phyloP scores from a whole-genome alignment of 2,329 filamentous ascomycete species.

The Coniochaeta sp. region DNA sequence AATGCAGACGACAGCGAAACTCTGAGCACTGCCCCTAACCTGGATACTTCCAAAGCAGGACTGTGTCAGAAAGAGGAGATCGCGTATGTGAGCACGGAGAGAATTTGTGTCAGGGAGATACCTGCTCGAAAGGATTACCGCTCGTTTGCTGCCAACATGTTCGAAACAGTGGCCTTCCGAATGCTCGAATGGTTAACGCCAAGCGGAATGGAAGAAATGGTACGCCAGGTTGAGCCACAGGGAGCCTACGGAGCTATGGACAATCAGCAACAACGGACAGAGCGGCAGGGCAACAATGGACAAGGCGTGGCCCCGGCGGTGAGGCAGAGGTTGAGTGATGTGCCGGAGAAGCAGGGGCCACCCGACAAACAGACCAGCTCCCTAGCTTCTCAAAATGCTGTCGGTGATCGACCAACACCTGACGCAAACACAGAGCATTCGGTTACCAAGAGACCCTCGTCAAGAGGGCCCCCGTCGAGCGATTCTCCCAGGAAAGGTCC shows the following conservation, averaged over 20 bases:
- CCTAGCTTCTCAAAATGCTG: not conserved
- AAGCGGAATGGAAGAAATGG: slow-evolving; percentile 42
- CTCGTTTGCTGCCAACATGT: slow-evolving; percentile 56
- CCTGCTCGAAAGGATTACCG: slow-evolving; percentile 47
- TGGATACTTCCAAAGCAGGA: not conserved
- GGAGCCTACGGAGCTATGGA: not conserved
- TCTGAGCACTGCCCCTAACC: not conserved
- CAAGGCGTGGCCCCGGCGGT: not conserved
- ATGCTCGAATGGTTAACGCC: slow-evolving; percentile 67
- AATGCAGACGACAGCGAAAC: not conserved
- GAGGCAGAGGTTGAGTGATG: not conserved
- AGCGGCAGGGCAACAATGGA: not conserved
- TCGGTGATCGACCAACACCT: not conserved
- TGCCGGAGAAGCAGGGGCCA: not conserved
- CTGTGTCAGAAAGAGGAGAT: not conserved
- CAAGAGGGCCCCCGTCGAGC: not conserved
- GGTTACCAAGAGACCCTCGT: not conserved
- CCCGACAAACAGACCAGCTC: not conserved
- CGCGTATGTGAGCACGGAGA: not conserved
- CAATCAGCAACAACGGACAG: not conserved
- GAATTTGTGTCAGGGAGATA: slow-evolving; percentile 35
- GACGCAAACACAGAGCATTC: not conserved
- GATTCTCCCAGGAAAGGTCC: not conserved
- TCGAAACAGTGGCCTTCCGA: slow-evolving; percentile 59
- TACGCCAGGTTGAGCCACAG: slow-evolving; percentile 13